A percentile compares a stretch with the other conserved stretches of the same genome.
These are phyloP conservation scores for Debaryomyces subglobosus DNA, from an alignment of 1,139 yeast genomes.

Conservation along the genomic window DNA sequence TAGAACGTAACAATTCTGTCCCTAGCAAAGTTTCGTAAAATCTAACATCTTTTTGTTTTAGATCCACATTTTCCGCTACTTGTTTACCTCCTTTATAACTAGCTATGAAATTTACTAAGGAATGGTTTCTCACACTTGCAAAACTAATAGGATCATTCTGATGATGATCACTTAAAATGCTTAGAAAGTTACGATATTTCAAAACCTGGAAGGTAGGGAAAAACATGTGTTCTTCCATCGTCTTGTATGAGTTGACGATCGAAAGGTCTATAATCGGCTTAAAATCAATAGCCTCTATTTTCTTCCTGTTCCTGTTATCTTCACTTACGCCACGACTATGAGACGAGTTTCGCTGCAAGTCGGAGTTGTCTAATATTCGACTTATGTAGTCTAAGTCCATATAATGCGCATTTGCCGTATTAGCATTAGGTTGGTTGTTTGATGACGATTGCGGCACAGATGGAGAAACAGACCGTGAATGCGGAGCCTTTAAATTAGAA, in stretches of 20 bases:
- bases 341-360: neutral
- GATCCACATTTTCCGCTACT: slow-evolving; percentile 14
- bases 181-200: slow-evolving; percentile 40
- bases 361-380: neutral
- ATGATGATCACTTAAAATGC: slow-evolving; percentile 36
- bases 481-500: neutral
- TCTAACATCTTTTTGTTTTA: slow-evolving; percentile 23
- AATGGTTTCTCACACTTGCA: slow-evolving; percentile 42
- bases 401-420: neutral
- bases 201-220: slow-evolving; percentile 37
- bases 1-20: slow-evolving; percentile 31
- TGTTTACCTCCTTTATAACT: slow-evolving; percentile 24
- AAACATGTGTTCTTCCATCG: slow-evolving; percentile 24
- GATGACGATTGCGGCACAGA: neutral
- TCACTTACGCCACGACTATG: neutral
- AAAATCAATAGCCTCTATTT: slow-evolving; percentile 15
- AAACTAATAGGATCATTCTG: slow-evolving; percentile 45
- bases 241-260: slow-evolving; percentile 28
- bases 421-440: neutral
- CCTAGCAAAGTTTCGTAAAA: slow-evolving; percentile 38
- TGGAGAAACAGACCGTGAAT: neutral
- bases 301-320: neutral
- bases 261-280: slow-evolving; percentile 28
- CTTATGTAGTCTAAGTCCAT: neutral
- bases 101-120: slow-evolving; percentile 37